Evolutionary conservation across 306 rosid genomes (phyloP), one percentile per base, ranked within the genome.

Genomic region (Cajanus cajan): DNA sequence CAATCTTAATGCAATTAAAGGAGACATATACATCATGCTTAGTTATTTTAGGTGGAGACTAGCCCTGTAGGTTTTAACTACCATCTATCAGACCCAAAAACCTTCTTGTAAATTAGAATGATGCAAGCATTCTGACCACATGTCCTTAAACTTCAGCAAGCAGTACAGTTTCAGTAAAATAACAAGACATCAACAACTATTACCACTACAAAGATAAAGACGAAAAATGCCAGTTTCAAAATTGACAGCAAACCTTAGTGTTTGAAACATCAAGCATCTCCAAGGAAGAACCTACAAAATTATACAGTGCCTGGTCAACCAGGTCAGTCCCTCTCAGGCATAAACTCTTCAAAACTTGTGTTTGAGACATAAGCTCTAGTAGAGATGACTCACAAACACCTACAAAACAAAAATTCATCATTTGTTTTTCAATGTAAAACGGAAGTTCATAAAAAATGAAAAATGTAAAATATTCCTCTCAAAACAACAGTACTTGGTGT

Each of bases 241-340:
- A 52, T 36, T 65, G 81, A 69, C 52, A 80, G 79, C 89, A 81
- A 71, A 93, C 98, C 98, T 80, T 68, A 16, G 98, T 93, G 83
- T 89, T 68, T 82, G 94, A 88, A 86, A 93, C 85, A 82, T 93
- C 98, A 71, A 93, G 91, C 90, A 77, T 76, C 88, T 89, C 92
- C 91, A 93, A 88, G 68, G 91, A 90, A 82, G 93, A 89, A 81
- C 91, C 90, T 64, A 66, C 14, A 71, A 88, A 88, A 80, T 80
- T 85, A 81, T 75, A 80, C 6, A 93, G 83, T 78, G 90, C 90
- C 48, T 71, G 87, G 75, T 93, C 98, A 77, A 67, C 72, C 61
- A 90, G 78, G 80, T 87, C 71, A 45, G 93, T 88, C 73, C 85
- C 91, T 78, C 90, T 84, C 87, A 93, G 69, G 85, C 96, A 87